Conservation (phyloP, 1,284 basidiomycete genomes). For the Ustilago tritici region DNA sequence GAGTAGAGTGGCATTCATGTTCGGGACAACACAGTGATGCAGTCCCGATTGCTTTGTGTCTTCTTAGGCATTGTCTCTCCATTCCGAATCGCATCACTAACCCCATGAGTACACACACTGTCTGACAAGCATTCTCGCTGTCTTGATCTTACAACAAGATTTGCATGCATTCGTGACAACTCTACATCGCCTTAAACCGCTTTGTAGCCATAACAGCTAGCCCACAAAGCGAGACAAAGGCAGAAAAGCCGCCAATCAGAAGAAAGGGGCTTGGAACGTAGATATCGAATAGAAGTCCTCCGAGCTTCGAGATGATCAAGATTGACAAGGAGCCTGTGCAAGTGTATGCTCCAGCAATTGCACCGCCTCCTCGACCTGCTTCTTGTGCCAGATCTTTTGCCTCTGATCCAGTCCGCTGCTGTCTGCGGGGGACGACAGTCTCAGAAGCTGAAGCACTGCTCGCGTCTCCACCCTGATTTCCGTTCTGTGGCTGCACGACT, state of each 20-base stretch:
- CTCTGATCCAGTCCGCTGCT: neutral
- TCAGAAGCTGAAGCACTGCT: constrained; percentile 10
- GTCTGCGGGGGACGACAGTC: neutral
- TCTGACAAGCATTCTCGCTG: too few species aligned
- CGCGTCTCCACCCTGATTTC: neutral
- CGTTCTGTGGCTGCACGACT: neutral
- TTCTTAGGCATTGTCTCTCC: too few species aligned
- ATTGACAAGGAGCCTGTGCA: constrained; percentile 55
- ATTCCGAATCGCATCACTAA: too few species aligned
- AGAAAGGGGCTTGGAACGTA: constrained; percentile 53
- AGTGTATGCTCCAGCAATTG: constrained; percentile 57
- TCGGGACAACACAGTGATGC: too few species aligned
- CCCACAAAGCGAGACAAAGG: constrained; percentile 36
- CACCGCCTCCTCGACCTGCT: constrained; percentile 34
- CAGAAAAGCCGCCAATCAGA: constrained; percentile 43
- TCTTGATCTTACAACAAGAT: too few species aligned
- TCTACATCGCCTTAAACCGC: constrained; percentile 4
- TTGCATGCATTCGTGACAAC: neutral
- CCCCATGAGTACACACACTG: too few species aligned
- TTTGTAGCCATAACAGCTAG: constrained; percentile 9
- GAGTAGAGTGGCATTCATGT: too few species aligned
- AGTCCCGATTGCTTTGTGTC: too few species aligned
- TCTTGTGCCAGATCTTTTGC: neutral
- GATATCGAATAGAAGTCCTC: constrained; percentile 55
- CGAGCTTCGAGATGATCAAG: constrained; percentile 52